Evolutionary conservation across 2,329 filamentous ascomycete species (phyloP).

Genomic region (Phaeophleospora eucalypticola): DNA sequence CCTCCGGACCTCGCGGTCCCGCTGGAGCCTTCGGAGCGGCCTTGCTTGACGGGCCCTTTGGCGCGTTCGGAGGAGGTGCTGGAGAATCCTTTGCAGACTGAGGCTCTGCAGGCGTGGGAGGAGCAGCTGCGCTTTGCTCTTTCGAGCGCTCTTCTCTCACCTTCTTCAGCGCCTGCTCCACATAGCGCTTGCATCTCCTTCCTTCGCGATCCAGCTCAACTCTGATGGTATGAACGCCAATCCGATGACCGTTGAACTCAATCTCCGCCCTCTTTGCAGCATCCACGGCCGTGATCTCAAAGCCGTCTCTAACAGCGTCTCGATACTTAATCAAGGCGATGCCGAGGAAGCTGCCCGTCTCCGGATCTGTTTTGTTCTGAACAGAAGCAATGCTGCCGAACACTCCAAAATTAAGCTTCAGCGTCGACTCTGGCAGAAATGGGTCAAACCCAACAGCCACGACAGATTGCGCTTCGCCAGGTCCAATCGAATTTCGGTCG

Average conservation of each 20-base stretch:
- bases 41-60: constrained; percentile 72
- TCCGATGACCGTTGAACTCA: constrained; percentile 71
- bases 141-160: constrained; percentile 59
- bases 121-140: constrained; percentile 31
- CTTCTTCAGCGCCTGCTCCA: constrained; percentile 68
- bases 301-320: constrained; percentile 57
- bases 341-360: constrained; percentile 88
- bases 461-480: constrained; percentile 83
- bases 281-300: constrained; percentile 64
- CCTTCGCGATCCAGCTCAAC: constrained; percentile 90
- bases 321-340: constrained; percentile 89
- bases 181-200: constrained; percentile 70
- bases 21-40: constrained; percentile 24
- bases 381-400: constrained; percentile 87
- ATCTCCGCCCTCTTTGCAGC: constrained; percentile 78
- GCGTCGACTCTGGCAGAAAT: constrained; percentile 66
- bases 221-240: constrained; percentile 71
- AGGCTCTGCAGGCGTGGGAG: constrained; percentile 26
- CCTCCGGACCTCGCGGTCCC: constrained; percentile 32
- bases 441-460: constrained; percentile 97
- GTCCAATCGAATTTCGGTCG: constrained; percentile 82
- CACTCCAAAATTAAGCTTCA: constrained; percentile 69
- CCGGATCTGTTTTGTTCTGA: constrained; percentile 90
- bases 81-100: constrained; percentile 42
- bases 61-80: constrained; percentile 75